These are phyloP conservation scores for Arxiozyma telluris DNA, from an alignment of 1,139 yeast genomes.

Conservation along the genomic window DNA sequence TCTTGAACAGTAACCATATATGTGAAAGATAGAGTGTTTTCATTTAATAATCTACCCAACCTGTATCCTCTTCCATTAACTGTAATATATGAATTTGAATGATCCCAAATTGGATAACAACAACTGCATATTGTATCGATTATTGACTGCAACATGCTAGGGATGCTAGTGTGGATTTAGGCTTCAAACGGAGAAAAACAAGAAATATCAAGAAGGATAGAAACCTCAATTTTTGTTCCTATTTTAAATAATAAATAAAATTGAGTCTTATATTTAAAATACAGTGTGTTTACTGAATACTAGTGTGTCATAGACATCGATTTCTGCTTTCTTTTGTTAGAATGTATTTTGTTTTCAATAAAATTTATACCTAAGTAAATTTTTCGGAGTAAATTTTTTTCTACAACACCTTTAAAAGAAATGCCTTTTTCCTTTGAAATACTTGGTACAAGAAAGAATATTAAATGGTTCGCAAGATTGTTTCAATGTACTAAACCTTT, in stretches of 20 bases:
- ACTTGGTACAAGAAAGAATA: no score
- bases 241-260: no score
- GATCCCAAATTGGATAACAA: conserved; percentile 9
- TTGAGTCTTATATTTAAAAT: no score
- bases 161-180: background rate
- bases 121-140: conserved; percentile 12
- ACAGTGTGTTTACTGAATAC: background rate
- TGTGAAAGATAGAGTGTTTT: conserved; percentile 87
- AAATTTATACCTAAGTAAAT: no score
- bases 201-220: background rate
- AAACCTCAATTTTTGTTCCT: background rate
- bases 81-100: conserved; percentile 12
- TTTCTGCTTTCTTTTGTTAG: background rate
- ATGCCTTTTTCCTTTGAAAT: background rate
- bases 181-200: background rate
- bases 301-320: background rate
- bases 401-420: background rate
- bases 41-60: conserved; percentile 69
- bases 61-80: conserved; percentile 35
- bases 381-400: background rate
- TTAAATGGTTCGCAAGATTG: no score
- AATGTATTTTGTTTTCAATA: no score
- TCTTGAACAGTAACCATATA: conserved; percentile 32
- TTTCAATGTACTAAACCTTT: no score
- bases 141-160: conserved; percentile 1